These are phyloP conservation scores for Pythium chondricola DNA, from an alignment of 352 stramenopile genomes.

Conservation along the genomic window DNA sequence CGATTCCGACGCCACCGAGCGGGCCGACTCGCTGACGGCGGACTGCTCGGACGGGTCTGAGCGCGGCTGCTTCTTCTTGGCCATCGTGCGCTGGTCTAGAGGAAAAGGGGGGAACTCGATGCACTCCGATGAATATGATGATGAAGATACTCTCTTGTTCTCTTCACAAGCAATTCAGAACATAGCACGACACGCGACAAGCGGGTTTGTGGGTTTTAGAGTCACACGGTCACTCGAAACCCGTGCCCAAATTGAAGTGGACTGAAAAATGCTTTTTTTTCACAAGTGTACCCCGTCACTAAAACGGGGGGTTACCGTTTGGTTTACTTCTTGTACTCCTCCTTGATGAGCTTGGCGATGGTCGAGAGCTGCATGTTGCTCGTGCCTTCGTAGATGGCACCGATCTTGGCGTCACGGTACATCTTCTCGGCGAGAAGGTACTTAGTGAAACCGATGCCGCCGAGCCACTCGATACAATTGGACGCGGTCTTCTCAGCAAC, in stretches of 20 bases:
- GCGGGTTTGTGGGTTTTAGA: constrained; percentile 16
- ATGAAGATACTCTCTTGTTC: too few relatives aligned
- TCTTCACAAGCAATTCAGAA: too few relatives aligned
- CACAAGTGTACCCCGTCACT: constrained; percentile 13
- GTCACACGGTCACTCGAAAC: constrained; percentile 15
- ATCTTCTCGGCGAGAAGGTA: constrained; percentile 94
- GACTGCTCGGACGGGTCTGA: constrained; percentile 14
- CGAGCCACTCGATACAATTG: constrained; percentile 95
- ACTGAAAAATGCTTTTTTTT: too few relatives aligned
- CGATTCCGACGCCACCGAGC: constrained; percentile 5
- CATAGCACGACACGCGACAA: constrained; percentile 12
- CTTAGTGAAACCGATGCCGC: constrained; percentile 95
- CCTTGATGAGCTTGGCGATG: constrained; percentile 88
- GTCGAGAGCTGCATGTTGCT: constrained; percentile 96
- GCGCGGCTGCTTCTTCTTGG: constrained; percentile 9
- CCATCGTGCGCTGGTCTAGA: constrained; percentile 7
- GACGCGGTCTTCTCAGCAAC: constrained; percentile 94
- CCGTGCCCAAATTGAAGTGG: constrained; percentile 22
- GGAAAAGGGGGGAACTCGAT: too few relatives aligned
- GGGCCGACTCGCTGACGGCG: constrained; percentile 9
- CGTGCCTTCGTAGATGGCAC: constrained; percentile 96
- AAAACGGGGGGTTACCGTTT: not conserved
- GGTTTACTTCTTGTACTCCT: constrained; percentile 80
- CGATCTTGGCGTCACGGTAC: constrained; percentile 96
- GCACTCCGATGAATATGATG: too few relatives aligned